These are phyloP conservation scores for Globisporangium nagaii DNA, from an alignment of 352 stramenopile species.

Conservation along the genomic window DNA sequence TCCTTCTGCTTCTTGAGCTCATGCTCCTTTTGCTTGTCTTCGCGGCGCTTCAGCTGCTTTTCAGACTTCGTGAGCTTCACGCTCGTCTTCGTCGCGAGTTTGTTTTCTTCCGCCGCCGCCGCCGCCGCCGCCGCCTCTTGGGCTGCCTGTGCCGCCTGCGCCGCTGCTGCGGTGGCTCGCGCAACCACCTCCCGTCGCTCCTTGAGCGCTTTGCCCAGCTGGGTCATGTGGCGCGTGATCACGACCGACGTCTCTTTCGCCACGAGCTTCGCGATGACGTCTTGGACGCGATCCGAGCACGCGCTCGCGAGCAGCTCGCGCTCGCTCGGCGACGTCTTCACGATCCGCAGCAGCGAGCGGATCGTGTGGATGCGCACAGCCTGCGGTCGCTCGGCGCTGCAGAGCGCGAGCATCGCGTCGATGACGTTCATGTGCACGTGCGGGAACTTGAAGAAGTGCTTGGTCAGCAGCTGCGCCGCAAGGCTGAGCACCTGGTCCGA, in stretches of 20 bases:
- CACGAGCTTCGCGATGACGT: constrained; percentile 29
- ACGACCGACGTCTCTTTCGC: constrained; percentile 44
- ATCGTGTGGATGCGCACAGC: constrained; percentile 74
- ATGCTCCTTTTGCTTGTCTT: neutral
- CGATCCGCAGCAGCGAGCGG: constrained; percentile 61
- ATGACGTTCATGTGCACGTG: constrained; percentile 76
- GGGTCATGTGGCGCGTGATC: constrained; percentile 55
- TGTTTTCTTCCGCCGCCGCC: neutral
- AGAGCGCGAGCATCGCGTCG: constrained; percentile 52
- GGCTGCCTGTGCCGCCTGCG: neutral
- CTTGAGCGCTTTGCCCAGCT: constrained; percentile 42
- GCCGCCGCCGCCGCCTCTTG: neutral
- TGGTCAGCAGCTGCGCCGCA: constrained; percentile 64
- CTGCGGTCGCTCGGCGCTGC: constrained; percentile 27
- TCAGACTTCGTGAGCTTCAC: constrained; percentile 2
- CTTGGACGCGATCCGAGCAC: constrained; percentile 39
- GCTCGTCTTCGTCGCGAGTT: constrained; percentile 2
- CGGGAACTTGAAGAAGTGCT: constrained; percentile 74
- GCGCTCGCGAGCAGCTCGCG: constrained; percentile 15
- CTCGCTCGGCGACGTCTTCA: constrained; percentile 30
- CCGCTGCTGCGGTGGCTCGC: neutral
- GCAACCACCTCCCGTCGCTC: constrained; percentile 15
- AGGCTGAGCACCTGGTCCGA: constrained; percentile 57
- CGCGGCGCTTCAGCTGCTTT: neutral
- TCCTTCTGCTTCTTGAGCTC: neutral